phyloP scores from a whole-genome alignment of 2,329 filamentous ascomycete genomes.

The Aspergillus pseudoviridinutans region DNA sequence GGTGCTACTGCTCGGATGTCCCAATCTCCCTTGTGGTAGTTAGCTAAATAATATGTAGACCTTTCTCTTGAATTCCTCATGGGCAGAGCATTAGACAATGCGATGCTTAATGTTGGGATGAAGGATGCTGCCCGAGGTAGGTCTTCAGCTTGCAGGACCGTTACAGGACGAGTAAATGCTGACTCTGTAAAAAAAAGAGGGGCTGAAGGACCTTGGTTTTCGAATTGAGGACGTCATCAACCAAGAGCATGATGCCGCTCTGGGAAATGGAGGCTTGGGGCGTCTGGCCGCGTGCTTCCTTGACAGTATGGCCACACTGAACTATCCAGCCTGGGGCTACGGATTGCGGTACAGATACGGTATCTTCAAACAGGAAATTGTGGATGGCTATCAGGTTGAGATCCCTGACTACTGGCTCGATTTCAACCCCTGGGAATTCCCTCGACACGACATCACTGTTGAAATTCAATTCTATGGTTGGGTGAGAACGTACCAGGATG shows the following conservation, averaged over 20 bases:
- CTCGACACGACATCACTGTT: constrained; percentile 88
- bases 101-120: constrained; percentile 90
- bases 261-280: constrained; percentile 93
- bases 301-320: constrained; percentile 89
- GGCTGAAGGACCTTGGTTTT: constrained; percentile 86
- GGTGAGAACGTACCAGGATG: constrained; percentile 70
- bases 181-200: constrained; percentile 52
- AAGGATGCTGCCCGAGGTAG: constrained; percentile 79
- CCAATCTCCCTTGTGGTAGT: background rate
- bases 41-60: constrained; percentile 45
- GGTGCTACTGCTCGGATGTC: constrained; percentile 14
- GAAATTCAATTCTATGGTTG: constrained; percentile 95
- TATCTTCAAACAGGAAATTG: constrained; percentile 99
- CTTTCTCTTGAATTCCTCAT: constrained; percentile 96
- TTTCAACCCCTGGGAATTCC: constrained; percentile 99
- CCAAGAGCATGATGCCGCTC: constrained; percentile 92
- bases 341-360: constrained; percentile 92
- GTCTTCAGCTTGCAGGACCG: constrained; percentile 18
- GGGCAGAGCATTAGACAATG: constrained; percentile 95
- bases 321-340: constrained; percentile 97
- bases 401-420: constrained; percentile 99
- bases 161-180: constrained; percentile 16
- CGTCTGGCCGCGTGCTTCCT: constrained; percentile 95
- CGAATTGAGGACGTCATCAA: constrained; percentile 91
- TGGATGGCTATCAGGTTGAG: constrained; percentile 96